Percentiles rank a stretch among this genome's conserved stretches.
Conservation (phyloP, 139 green algal genomes). For the Penium margaritaceum region DNA sequence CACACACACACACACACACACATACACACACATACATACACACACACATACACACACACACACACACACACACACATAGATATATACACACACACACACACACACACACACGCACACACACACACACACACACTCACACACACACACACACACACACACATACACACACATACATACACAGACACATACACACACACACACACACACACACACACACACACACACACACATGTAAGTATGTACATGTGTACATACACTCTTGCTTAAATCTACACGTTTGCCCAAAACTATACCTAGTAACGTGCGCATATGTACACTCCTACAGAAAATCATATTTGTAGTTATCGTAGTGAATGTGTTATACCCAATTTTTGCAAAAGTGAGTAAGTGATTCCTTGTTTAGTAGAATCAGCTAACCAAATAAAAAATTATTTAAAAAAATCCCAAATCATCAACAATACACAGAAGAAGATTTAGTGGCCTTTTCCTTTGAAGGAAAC, state of each 20-base stretch:
- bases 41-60: neutral
- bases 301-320: no score
- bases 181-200: neutral
- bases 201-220: conserved; percentile 1
- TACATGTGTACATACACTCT: neutral
- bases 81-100: neutral
- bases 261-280: neutral
- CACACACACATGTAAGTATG: neutral
- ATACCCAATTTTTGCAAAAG: no score
- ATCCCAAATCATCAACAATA: no score
- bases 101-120: neutral
- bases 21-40: neutral
- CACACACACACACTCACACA: neutral
- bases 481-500: no score
- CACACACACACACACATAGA: neutral
- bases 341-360: no score
- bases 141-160: conserved; percentile 1
- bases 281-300: no score
- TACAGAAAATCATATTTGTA: no score
- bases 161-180: neutral
- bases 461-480: no score
- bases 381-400: no score
- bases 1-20: conserved; percentile 1
- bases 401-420: no score
- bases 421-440: no score